Base-by-base conservation (phyloP, 1,284 basidiomycete genomes). In the Naganishia albida region DNA sequence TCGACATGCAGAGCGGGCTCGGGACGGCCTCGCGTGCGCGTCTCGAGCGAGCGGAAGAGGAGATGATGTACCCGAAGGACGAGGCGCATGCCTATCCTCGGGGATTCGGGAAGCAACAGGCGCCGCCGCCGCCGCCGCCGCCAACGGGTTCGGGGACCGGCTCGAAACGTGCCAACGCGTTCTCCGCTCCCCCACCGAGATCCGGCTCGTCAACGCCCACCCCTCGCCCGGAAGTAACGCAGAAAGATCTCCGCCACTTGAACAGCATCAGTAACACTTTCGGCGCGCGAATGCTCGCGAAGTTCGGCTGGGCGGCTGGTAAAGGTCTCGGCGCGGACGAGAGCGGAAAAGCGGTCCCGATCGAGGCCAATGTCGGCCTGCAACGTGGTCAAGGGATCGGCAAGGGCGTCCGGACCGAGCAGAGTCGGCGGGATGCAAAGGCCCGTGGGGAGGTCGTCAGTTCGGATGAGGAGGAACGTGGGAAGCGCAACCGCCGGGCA, bases 281-380 rank as follows among this genome's bases (percentile, higher is more conserved):
- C 69, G 94, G 92, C 71, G 88, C 92, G 12, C 86, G 87, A 63
- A 85, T 97, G 84, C 85, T 98, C n/a, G 85, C 86, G 46, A 95
- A 93, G 80, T 92, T 93, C 87, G 93, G 94, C 15, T 98, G 94
- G 93, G 82, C 88, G 73, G 81, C 87, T 0, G 84, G 94, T 7
- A 85, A 85, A 23, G 94, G 94, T 74, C 82, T 97, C 18, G 94
- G 93, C 72, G 79, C 83, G 0, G 80, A 83, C 2, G 88, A 89
- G 7, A 86, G 89, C 72, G 93, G 93, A 72, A 93, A 95, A 64
- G 87, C 93, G 3, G 87, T 88, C 0, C 93, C 93, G 0, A 84
- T 98, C 12, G 91, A 94, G 73, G 86, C 84, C 72, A 92, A 90
- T 75, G 77, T 91, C 51, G 87, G 93, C 7, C 88, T 74, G n/a